Percentiles rank a stretch among this genome's conserved stretches.
Conservation (phyloP, 2,329 filamentous ascomycete genomes). For the Paraconiothyrium sp. region DNA sequence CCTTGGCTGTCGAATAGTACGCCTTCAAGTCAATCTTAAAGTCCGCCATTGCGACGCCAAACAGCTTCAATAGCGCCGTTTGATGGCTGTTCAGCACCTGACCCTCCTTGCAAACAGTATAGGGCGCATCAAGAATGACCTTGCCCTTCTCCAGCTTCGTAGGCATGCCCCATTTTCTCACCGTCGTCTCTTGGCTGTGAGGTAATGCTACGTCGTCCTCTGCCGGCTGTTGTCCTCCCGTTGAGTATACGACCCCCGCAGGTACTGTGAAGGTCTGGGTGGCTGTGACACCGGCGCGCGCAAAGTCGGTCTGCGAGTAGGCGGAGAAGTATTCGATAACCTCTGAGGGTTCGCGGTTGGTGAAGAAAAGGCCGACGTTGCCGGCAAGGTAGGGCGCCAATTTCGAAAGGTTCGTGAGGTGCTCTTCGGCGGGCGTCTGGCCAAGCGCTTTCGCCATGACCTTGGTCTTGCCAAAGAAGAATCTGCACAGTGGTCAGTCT, state of each 20-base stretch:
- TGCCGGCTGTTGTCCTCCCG: slow-evolving; percentile 78
- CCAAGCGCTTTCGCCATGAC: slow-evolving; percentile 97
- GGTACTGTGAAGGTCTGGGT: slow-evolving; percentile 82
- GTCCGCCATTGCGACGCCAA: slow-evolving; percentile 88
- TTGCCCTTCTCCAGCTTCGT: slow-evolving; percentile 89
- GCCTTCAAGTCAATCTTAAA: slow-evolving; percentile 85
- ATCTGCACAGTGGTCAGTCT: slow-evolving; percentile 59
- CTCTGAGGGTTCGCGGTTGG: slow-evolving; percentile 74
- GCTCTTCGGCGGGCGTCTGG: slow-evolving; percentile 77
- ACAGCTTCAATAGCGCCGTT: slow-evolving; percentile 92
- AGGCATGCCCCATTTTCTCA: slow-evolving; percentile 88
- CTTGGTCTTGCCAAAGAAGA: slow-evolving; percentile 99
- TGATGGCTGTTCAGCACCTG: slow-evolving; percentile 88
- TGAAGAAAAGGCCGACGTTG: slow-evolving; percentile 90
- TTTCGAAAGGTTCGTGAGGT: slow-evolving; percentile 78
- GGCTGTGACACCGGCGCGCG: slow-evolving; percentile 82
- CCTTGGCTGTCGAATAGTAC: slow-evolving; percentile 54
- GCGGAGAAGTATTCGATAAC: slow-evolving; percentile 77
- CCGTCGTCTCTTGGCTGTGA: slow-evolving; percentile 88
- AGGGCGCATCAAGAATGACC: slow-evolving; percentile 78
- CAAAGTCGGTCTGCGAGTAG: slow-evolving; percentile 84
- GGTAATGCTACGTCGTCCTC: slow-evolving; percentile 88
- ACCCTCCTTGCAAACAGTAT: slow-evolving; percentile 84
- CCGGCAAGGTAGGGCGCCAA: slow-evolving; percentile 77
- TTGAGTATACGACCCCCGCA: slow-evolving; percentile 79